Conservation (phyloP, 805 yeast genomes). For the Yamadazyma endophytica region DNA sequence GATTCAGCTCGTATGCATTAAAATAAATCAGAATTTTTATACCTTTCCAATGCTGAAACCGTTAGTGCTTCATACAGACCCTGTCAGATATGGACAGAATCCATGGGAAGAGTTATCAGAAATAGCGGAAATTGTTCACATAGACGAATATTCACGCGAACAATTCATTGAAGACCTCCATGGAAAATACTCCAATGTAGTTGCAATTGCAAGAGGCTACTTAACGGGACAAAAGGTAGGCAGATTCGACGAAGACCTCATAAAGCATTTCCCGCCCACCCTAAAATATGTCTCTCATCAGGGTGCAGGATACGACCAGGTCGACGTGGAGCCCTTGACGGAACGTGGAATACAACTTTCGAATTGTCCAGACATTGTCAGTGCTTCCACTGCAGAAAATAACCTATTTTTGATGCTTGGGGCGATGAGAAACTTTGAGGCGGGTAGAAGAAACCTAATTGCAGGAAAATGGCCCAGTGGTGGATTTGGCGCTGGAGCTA, state of each 20-base stretch:
- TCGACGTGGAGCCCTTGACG: slow-evolving; percentile 51
- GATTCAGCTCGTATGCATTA: too few species aligned
- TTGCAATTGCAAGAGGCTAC: slow-evolving; percentile 48
- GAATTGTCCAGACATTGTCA: slow-evolving; percentile 61
- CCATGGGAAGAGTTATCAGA: slow-evolving; percentile 51
- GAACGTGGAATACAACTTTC: slow-evolving; percentile 56
- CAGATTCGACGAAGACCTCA: slow-evolving; percentile 57
- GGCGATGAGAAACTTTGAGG: slow-evolving; percentile 61
- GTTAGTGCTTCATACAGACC: slow-evolving; percentile 7
- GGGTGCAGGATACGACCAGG: slow-evolving; percentile 76
- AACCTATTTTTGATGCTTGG: slow-evolving; percentile 59
- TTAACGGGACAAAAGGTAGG: slow-evolving; percentile 49
- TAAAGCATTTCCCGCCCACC: slow-evolving; percentile 47
- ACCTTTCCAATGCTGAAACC: slow-evolving; percentile 5
- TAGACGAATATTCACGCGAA: slow-evolving; percentile 27
- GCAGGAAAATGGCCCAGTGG: slow-evolving; percentile 56
- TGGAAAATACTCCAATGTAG: slow-evolving; percentile 38
- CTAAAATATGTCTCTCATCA: slow-evolving; percentile 52
- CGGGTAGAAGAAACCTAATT: slow-evolving; percentile 49
- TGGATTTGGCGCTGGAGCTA: slow-evolving; percentile 42
- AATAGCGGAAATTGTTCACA: slow-evolving; percentile 31
- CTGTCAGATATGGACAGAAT: slow-evolving; percentile 6
- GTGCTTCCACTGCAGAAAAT: slow-evolving; percentile 65
- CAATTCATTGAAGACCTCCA: slow-evolving; percentile 40
- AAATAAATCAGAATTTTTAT: too few species aligned